Conservation (phyloP, 305 asterid species). For the Fraxinus dipetala region DNA sequence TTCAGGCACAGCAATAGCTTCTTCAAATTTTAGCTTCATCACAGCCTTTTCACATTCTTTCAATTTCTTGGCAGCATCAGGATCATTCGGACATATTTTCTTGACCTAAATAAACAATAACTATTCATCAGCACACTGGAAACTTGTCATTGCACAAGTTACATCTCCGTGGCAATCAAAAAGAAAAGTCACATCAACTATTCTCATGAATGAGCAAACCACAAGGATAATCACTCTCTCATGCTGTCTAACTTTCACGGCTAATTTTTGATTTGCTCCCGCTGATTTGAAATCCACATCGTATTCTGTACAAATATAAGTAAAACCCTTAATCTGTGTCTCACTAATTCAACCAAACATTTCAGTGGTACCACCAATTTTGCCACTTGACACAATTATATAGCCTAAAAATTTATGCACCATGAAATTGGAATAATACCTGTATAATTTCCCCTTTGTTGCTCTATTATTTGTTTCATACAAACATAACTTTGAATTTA, state of each 20-base stretch:
- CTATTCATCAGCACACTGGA: slow-evolving; percentile 2
- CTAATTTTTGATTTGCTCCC: neutral
- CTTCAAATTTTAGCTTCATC: slow-evolving; percentile 90
- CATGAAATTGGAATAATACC: neutral
- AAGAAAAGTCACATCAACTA: neutral
- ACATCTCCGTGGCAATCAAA: neutral
- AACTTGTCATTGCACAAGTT: neutral
- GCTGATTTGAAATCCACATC: neutral
- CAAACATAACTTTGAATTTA: neutral
- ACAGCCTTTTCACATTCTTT: slow-evolving; percentile 71
- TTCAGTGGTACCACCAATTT: neutral
- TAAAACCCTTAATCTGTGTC: neutral
- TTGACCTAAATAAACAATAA: slow-evolving; percentile 15
- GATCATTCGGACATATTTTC: slow-evolving; percentile 24
- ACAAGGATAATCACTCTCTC: neutral
- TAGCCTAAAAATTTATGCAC: too few species aligned
- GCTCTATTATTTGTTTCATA: neutral
- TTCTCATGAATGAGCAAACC: neutral
- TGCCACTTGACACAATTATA: neutral
- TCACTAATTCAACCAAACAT: neutral
- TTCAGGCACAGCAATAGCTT: slow-evolving; percentile 84
- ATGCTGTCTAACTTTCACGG: neutral
- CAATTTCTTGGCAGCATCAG: slow-evolving; percentile 22
- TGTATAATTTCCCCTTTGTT: neutral
- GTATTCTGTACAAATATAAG: neutral